Conservation (phyloP, 371 early-diverging fungal genomes). For the Mortierella sp. region DNA sequence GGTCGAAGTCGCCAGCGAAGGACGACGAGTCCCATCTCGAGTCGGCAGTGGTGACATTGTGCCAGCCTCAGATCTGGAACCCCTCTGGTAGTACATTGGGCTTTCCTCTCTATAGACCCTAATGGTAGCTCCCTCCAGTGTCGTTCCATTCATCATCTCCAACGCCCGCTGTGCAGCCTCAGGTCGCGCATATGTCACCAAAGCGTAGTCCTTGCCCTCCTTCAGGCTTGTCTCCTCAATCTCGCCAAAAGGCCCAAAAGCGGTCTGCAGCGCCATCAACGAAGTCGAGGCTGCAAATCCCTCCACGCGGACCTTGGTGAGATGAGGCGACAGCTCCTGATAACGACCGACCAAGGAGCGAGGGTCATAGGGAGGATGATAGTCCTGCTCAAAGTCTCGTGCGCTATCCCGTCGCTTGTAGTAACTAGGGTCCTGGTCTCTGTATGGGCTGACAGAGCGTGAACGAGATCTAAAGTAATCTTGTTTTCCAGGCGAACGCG, state of each 20-base stretch:
- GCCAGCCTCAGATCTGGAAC: background rate
- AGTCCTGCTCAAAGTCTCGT: background rate
- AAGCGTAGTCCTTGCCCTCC: slow-evolving; percentile 64
- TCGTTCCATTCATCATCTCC: slow-evolving; percentile 59
- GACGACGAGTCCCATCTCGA: background rate
- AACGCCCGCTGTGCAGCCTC: slow-evolving; percentile 61
- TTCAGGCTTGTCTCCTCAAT: slow-evolving; percentile 60
- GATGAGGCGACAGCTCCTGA: background rate
- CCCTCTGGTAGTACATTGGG: background rate
- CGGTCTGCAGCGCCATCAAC: slow-evolving; percentile 39
- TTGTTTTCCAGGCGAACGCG: slow-evolving; percentile 3
- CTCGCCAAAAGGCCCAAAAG: slow-evolving; percentile 61
- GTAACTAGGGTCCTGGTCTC: background rate
- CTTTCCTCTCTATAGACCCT: background rate
- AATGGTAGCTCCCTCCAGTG: background rate
- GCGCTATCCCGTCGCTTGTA: background rate
- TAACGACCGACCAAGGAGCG: background rate
- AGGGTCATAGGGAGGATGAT: background rate
- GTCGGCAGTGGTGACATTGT: background rate
- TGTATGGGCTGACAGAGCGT: slow-evolving; percentile 1
- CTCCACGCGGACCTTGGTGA: slow-evolving; percentile 56
- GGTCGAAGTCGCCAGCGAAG: slow-evolving; percentile 2
- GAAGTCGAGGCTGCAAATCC: slow-evolving; percentile 55
- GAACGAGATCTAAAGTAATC: background rate
- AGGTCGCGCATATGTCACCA: slow-evolving; percentile 60